Percentiles rank a stretch among this genome's conserved stretches.
Evolutionary conservation across 257 asterid species (phyloP).

Genomic region (Solanum appendiculatum): DNA sequence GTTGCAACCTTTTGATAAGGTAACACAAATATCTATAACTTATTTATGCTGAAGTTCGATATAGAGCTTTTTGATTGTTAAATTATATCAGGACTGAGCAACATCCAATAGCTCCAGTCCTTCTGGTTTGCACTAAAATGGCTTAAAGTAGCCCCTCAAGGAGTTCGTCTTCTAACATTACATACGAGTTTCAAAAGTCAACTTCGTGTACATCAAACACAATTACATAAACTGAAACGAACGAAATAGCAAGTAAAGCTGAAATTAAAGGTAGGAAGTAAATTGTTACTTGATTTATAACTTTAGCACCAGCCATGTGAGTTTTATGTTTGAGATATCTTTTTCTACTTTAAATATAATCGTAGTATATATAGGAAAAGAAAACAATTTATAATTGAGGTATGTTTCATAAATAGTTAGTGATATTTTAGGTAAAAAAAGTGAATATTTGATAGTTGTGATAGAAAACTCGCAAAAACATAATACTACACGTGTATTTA

Average conservation of each 20-base stretch:
- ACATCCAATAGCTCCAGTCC: not conserved
- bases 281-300: constrained; percentile 33
- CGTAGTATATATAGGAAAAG: no score
- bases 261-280: not conserved
- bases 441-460: no score
- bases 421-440: no score
- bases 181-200: not conserved
- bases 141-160: not conserved
- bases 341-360: no score
- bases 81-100: no score
- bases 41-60: not conserved
- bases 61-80: no score
- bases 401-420: no score
- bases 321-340: no score
- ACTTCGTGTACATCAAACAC: not conserved
- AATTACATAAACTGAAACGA: not conserved
- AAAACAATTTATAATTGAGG: no score
- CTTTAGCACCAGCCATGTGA: constrained; percentile 91
- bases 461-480: no score
- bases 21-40: not conserved
- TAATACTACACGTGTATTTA: no score
- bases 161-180: no score
- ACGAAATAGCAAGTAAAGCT: not conserved
- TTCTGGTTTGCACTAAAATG: not conserved
- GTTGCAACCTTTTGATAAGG: not conserved